These are phyloP conservation scores for Alternaria viburni DNA, from an alignment of 2,329 filamentous ascomycete species.

Conservation along the genomic window DNA sequence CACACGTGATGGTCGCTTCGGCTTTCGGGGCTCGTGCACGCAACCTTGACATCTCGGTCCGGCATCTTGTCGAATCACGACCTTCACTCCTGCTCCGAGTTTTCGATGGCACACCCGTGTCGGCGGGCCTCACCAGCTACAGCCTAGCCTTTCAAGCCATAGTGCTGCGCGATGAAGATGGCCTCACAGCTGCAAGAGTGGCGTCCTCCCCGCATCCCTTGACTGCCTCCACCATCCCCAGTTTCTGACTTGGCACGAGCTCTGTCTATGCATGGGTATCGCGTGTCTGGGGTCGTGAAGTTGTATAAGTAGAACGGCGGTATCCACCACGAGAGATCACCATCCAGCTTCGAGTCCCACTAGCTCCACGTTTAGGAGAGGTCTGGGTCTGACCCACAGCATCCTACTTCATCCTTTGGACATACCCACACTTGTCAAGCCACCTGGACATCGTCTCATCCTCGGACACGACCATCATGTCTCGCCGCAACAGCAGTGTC, in stretches of 20 bases:
- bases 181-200: constrained; percentile 16
- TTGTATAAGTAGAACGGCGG: constrained; percentile 30
- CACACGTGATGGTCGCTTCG: constrained; percentile 3
- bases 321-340: constrained; percentile 20
- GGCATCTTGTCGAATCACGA: constrained; percentile 17
- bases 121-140: constrained; percentile 27
- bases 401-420: background rate
- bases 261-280: constrained; percentile 14
- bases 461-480: constrained; percentile 29
- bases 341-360: constrained; percentile 15
- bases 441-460: background rate
- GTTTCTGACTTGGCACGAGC: constrained; percentile 22
- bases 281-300: constrained; percentile 13
- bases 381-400: constrained; percentile 17
- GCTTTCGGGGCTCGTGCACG: background rate
- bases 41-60: constrained; percentile 15
- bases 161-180: constrained; percentile 2
- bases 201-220: constrained; percentile 34
- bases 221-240: constrained; percentile 25
- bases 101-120: constrained; percentile 9
- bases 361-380: constrained; percentile 22
- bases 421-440: background rate
- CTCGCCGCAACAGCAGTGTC: constrained; percentile 41
- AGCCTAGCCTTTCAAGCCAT: constrained; percentile 15
- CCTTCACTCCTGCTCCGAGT: background rate